phyloP scores from a whole-genome alignment of 495 filamentous ascomycete species.

The Talaromyces adpressus region DNA sequence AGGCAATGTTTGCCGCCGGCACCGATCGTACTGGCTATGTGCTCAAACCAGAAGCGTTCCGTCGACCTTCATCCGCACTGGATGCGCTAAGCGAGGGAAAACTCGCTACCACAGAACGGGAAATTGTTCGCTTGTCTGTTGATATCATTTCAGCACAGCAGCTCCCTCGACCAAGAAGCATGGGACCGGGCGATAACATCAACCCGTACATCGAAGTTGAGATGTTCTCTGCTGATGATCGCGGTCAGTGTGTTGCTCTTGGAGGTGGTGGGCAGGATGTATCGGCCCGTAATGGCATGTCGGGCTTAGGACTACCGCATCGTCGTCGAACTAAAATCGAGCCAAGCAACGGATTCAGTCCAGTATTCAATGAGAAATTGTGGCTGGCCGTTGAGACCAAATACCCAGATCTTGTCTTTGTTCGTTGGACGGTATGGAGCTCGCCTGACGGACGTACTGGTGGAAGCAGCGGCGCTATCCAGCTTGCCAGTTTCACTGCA shows the following conservation, averaged over 20 bases:
- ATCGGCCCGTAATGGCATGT: slow-evolving; percentile 60
- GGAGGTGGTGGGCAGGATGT: slow-evolving; percentile 65
- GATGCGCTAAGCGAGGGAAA: slow-evolving; percentile 29
- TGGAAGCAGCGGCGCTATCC: slow-evolving; percentile 54
- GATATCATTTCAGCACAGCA: slow-evolving; percentile 92
- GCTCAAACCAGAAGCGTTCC: slow-evolving; percentile 81
- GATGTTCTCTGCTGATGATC: slow-evolving; percentile 90
- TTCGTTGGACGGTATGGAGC: slow-evolving; percentile 86
- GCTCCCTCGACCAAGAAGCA: slow-evolving; percentile 70
- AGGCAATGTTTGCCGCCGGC: slow-evolving; percentile 96
- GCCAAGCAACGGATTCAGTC: slow-evolving; percentile 85
- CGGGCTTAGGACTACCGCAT: slow-evolving; percentile 68
- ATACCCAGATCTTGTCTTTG: slow-evolving; percentile 87
- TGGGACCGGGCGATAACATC: slow-evolving; percentile 63
- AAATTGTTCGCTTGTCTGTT: slow-evolving; percentile 74
- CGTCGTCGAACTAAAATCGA: slow-evolving; percentile 71
- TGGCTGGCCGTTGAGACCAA: slow-evolving; percentile 76
- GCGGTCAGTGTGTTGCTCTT: slow-evolving; percentile 53
- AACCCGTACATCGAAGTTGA: slow-evolving; percentile 94
- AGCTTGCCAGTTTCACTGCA: slow-evolving; percentile 81
- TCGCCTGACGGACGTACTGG: slow-evolving; percentile 60
- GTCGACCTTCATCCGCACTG: slow-evolving; percentile 43
- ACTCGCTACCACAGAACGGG: slow-evolving; percentile 46
- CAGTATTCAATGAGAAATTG: slow-evolving; percentile 70
- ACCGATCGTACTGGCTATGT: slow-evolving; percentile 85